A percentile compares a stretch with the other conserved stretches of the same genome.
Evolutionary conservation across 257 asterid genomes (phyloP).

Genomic region (Solanum rostratum): DNA sequence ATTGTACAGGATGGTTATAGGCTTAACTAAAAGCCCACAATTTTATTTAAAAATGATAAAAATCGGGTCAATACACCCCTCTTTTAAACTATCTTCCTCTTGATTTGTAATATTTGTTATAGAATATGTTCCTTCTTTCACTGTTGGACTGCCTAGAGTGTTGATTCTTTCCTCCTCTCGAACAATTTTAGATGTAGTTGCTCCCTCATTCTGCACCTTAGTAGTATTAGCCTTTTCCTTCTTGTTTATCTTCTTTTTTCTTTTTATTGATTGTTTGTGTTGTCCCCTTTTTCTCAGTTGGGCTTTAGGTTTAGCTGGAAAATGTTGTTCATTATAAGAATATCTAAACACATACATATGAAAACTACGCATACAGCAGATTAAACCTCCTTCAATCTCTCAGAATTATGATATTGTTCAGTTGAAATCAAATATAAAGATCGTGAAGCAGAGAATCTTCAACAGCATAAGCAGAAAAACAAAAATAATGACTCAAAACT

Average conservation of each 20-base stretch:
- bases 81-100: too few relatives aligned
- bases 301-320: not conserved
- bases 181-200: not conserved
- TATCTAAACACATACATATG: not conserved
- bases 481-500: not conserved
- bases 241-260: not conserved
- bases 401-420: not conserved
- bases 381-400: not conserved
- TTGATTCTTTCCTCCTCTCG: not conserved
- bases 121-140: not conserved
- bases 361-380: not conserved
- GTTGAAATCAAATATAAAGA: conserved; percentile 6
- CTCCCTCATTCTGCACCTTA: not conserved
- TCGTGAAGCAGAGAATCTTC: conserved; percentile 65
- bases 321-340: not conserved
- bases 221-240: not conserved
- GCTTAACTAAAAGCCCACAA: too few relatives aligned
- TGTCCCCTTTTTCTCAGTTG: not conserved
- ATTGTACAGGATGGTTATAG: too few relatives aligned
- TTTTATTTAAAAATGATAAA: too few relatives aligned
- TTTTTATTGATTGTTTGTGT: not conserved
- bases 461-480: conserved; percentile 20
- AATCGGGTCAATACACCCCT: too few relatives aligned
- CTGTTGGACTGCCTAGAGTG: not conserved
- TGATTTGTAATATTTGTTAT: not conserved